Percentiles rank a stretch among this genome's conserved stretches.
Evolutionary conservation across 2,329 filamentous ascomycete species (phyloP).

Genomic region (Periconia digitata): DNA sequence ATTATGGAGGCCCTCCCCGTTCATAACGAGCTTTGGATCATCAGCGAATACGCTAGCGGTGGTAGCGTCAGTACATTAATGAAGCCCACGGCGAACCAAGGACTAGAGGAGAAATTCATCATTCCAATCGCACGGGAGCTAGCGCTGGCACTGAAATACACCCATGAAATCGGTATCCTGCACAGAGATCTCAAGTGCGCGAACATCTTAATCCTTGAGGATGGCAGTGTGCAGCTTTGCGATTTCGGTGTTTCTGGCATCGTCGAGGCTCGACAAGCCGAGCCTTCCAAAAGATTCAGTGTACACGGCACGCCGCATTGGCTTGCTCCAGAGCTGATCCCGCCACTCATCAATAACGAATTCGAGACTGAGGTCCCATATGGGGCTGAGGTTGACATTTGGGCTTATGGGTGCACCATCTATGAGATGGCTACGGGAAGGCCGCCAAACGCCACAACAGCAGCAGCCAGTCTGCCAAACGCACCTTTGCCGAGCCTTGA

Average conservation of each 20-base stretch:
- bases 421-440: conserved; percentile 79
- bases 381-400: conserved; percentile 66
- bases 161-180: conserved; percentile 67
- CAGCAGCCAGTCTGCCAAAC: conserved; percentile 45
- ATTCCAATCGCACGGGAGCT: conserved; percentile 66
- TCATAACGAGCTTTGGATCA: conserved; percentile 81
- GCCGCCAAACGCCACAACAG: conserved; percentile 63
- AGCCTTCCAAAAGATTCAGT: conserved; percentile 69
- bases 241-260: conserved; percentile 84
- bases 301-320: conserved; percentile 82
- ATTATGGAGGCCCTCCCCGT: conserved; percentile 78
- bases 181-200: conserved; percentile 70
- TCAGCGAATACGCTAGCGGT: conserved; percentile 83
- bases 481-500: conserved; percentile 65
- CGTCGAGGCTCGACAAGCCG: conserved; percentile 66
- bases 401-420: conserved; percentile 80
- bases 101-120: conserved; percentile 62
- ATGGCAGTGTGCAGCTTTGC: conserved; percentile 76
- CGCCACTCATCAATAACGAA: conserved; percentile 55
- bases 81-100: conserved; percentile 45
- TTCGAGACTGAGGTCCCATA: conserved; percentile 57
- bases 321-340: conserved; percentile 76
- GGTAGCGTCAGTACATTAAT: conserved; percentile 73
- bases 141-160: conserved; percentile 61
- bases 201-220: conserved; percentile 78